Conservation (phyloP, 1,284 basidiomycete species). For the Leccinum insolens region DNA sequence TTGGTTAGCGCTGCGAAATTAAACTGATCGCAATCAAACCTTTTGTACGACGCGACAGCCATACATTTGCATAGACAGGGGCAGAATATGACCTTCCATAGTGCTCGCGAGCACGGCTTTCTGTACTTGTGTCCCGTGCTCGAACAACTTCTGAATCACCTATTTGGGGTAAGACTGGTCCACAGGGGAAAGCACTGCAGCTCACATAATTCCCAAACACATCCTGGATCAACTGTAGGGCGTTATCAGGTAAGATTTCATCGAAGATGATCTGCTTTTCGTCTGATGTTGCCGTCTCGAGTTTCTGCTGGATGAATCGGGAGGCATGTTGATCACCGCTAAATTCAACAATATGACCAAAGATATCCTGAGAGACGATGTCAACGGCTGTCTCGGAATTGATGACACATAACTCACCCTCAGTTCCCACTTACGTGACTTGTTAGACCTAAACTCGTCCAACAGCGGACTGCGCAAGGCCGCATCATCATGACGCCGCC, state of each 20-base stretch:
- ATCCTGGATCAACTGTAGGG: conserved; percentile 85
- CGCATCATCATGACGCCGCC: conserved; percentile 44
- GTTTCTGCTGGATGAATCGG: conserved; percentile 86
- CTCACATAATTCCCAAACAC: conserved; percentile 97
- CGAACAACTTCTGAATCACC: conserved; percentile 96
- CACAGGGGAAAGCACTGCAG: conserved; percentile 8
- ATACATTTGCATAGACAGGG: conserved; percentile 91
- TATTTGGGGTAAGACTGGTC: conserved; percentile 34
- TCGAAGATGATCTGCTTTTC: conserved; percentile 86
- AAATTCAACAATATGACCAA: conserved; percentile 89
- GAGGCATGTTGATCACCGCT: conserved; percentile 94
- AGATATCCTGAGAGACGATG: conserved; percentile 67
- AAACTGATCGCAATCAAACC: conserved; percentile 41
- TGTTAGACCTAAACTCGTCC: conserved; percentile 86
- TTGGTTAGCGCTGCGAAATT: conserved; percentile 8
- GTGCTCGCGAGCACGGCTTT: conserved; percentile 71
- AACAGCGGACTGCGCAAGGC: conserved; percentile 69
- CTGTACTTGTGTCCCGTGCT: conserved; percentile 82
- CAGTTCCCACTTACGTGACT: conserved; percentile 80
- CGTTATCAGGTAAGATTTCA: conserved; percentile 83
- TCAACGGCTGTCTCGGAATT: conserved; percentile 9
- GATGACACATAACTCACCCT: conserved; percentile 48
- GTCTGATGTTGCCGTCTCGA: conserved; percentile 76
- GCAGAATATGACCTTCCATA: conserved; percentile 82
- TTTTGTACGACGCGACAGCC: conserved; percentile 93